phyloP scores from a whole-genome alignment of 2,329 filamentous ascomycete genomes.

The Fusarium torulosum region DNA sequence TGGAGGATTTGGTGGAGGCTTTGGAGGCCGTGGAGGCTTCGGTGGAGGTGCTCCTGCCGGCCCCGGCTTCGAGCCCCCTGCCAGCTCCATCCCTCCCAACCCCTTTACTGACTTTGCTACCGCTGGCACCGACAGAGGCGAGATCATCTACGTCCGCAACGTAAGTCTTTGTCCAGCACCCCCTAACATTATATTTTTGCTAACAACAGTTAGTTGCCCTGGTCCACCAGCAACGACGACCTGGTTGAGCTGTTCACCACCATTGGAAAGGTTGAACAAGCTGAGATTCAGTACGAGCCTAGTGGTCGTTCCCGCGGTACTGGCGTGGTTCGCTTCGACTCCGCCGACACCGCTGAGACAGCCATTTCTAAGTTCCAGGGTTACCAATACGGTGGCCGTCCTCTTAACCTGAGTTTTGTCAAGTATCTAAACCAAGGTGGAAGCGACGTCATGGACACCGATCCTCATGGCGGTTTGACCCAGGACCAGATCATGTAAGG shows the following conservation, averaged over 20 bases:
- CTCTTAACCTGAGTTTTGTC: slow-evolving; percentile 92
- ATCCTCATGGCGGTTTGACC: slow-evolving; percentile 80
- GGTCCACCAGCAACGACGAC: slow-evolving; percentile 99
- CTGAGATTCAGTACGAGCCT: slow-evolving; percentile 98
- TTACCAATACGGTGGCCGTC: slow-evolving; percentile 96
- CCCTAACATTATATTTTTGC: background rate
- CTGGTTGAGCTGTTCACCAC: slow-evolving; percentile 96
- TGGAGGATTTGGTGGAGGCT: slow-evolving; percentile 60
- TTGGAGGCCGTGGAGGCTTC: slow-evolving; percentile 59
- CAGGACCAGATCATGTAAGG: slow-evolving; percentile 97
- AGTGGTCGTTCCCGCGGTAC: slow-evolving; percentile 95
- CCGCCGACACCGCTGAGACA: slow-evolving; percentile 85
- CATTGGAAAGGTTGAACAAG: slow-evolving; percentile 96
- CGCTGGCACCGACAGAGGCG: slow-evolving; percentile 83
- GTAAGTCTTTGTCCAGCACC: slow-evolving; percentile 67
- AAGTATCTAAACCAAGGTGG: slow-evolving; percentile 83
- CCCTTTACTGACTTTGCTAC: slow-evolving; percentile 95
- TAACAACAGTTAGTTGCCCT: slow-evolving; percentile 77
- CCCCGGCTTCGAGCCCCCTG: slow-evolving; percentile 61
- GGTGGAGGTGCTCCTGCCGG: slow-evolving; percentile 59
- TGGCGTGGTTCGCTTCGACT: slow-evolving; percentile 96
- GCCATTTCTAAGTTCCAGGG: slow-evolving; percentile 97
- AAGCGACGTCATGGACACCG: slow-evolving; percentile 84
- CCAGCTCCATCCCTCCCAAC: slow-evolving; percentile 74
- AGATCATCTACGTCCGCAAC: slow-evolving; percentile 95